Base-by-base conservation (phyloP, 352 stramenopile species). In the Phytophthora citrophthora region DNA sequence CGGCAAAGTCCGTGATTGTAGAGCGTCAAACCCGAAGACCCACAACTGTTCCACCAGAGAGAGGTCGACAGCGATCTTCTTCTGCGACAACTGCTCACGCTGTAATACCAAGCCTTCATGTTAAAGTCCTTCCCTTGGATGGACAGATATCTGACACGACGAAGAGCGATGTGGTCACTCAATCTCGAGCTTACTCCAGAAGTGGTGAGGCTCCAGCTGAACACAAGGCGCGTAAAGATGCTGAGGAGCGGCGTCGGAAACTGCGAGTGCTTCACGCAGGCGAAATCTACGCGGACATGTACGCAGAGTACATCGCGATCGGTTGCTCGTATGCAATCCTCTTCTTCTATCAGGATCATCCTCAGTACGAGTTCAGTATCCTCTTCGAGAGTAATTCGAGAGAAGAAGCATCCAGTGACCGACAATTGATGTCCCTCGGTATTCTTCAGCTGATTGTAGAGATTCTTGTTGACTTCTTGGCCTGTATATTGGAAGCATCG, bases 241-340 rank as follows among this genome's bases (percentile, higher is more conserved):
- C 43, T 12, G 31, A 53, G 29, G 50, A 55, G 7, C 63, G 50
- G 7, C 55, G 40, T 3, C 43, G 32, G 26, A 67, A 62, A 36
- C 9, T 63, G 0, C 20, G 54, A 3, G 29, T 55, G 15, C 38
- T 72, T 5, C 77, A 82, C 29, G 36, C 54, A 2, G 58, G 50
- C 1, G 73, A 82, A 41, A 55, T 76, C 15, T 70, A 61, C 7
- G 70, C 65, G 12, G 71, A 79, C 53, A 83, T 83, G 74, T 81
- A 78, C 50, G 71, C 68, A 13, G 77, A 86, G 34, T 86, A 81
- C 40, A 46, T 83, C 8, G 70, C 71, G 3, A 76, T 86, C 46
- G 64, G 70, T 23, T 83, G 71, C 45, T 81, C 71, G 3, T 75
- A 64, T 31, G 60, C 57, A 16, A 72, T 83, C 16, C 16, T 74